Evolutionary conservation across 352 stramenopile species (phyloP).

Genomic region (Phytophthora sojae): DNA sequence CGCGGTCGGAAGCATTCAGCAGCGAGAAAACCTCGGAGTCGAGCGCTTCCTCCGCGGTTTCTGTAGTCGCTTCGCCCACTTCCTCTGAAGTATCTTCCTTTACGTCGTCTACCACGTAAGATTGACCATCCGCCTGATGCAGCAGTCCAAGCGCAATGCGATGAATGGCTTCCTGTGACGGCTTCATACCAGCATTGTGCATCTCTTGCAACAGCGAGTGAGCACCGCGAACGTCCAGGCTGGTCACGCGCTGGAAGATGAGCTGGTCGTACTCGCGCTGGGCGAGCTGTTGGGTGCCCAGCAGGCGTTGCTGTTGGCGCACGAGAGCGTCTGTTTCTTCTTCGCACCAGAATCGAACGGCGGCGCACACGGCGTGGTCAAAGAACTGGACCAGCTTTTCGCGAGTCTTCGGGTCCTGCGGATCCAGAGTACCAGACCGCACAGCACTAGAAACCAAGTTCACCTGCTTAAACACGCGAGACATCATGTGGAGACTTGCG

Average conservation of each 20-base stretch:
- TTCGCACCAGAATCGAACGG: conserved; percentile 65
- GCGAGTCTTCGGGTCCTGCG: conserved; percentile 23
- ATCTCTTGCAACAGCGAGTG: conserved; percentile 81
- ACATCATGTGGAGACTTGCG: conserved; percentile 68
- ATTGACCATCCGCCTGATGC: conserved; percentile 28
- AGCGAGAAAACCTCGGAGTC: conserved; percentile 42
- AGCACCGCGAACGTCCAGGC: conserved; percentile 55
- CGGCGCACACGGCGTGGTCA: conserved; percentile 61
- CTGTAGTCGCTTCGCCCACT: conserved; percentile 16
- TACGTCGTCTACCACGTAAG: conserved; percentile 7
- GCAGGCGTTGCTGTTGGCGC: conserved; percentile 59
- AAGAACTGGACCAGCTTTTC: conserved; percentile 63
- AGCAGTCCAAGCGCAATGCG: conserved; percentile 71
- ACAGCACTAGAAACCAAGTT: conserved; percentile 39
- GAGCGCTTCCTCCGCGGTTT: conserved; percentile 34
- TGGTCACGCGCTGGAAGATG: conserved; percentile 68
- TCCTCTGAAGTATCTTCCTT: conserved; percentile 18
- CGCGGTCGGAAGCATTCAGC: conserved; percentile 46
- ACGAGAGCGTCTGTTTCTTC: conserved; percentile 63
- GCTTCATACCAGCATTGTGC: conserved; percentile 77
- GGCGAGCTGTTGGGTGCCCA: conserved; percentile 40
- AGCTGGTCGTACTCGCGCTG: conserved; percentile 70
- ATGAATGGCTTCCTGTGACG: conserved; percentile 74
- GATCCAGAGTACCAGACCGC: conserved; percentile 24
- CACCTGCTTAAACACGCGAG: conserved; percentile 67